Conservation (phyloP, 768 basidiomycete species). For the Lactifluus piperatus region DNA sequence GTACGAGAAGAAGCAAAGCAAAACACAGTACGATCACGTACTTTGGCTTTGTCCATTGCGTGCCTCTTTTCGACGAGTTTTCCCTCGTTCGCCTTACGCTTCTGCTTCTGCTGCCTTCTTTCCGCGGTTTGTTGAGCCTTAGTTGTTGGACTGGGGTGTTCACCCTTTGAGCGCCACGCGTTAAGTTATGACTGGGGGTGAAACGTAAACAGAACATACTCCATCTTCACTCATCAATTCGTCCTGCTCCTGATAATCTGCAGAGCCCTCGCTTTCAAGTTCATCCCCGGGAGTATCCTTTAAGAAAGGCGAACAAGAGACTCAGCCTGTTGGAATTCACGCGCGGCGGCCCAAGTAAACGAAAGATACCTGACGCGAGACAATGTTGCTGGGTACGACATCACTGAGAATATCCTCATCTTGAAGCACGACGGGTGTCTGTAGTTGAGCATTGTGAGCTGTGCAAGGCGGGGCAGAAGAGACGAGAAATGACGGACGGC, state of each 20-base stretch:
- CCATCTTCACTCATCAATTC: slow-evolving; percentile 47
- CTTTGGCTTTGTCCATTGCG: slow-evolving; percentile 87
- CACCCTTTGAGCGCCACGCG: slow-evolving; percentile 31
- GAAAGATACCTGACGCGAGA: slow-evolving; percentile 71
- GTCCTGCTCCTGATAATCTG: slow-evolving; percentile 40
- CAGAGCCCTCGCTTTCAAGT: slow-evolving; percentile 65
- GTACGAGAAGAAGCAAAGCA: neutral
- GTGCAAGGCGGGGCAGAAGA: neutral
- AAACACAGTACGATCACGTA: slow-evolving; percentile 23
- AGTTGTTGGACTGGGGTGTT: slow-evolving; percentile 29
- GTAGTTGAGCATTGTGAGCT: neutral
- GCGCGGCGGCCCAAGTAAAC: neutral
- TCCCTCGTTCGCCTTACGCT: slow-evolving; percentile 61
- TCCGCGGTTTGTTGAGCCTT: slow-evolving; percentile 33
- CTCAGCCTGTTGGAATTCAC: slow-evolving; percentile 11
- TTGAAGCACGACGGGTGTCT: slow-evolving; percentile 24
- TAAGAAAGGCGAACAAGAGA: slow-evolving; percentile 23
- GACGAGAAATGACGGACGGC: slow-evolving; percentile 17
- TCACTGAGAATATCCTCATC: slow-evolving; percentile 86
- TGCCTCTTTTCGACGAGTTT: slow-evolving; percentile 62
- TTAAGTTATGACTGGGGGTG: slow-evolving; percentile 22
- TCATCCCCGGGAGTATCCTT: slow-evolving; percentile 62
- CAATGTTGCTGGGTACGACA: slow-evolving; percentile 84
- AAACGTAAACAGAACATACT: slow-evolving; percentile 19
- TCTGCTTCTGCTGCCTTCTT: slow-evolving; percentile 38